Base-by-base conservation (phyloP, 345 rosid species). In the Dipteronia sinensis region DNA sequence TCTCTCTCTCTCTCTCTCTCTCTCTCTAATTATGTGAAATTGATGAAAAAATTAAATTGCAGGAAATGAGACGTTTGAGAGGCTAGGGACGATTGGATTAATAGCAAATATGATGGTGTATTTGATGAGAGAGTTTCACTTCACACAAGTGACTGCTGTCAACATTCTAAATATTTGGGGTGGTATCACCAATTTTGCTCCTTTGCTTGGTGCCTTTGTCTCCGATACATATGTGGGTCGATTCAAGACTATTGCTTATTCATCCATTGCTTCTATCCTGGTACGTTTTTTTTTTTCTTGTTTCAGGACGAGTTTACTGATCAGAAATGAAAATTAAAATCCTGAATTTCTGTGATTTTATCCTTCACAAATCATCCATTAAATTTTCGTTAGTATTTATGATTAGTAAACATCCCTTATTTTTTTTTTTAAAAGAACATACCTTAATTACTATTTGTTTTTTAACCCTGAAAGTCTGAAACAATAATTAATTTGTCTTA, bases 11-110 rank as follows among this genome's bases (percentile, higher is more conserved):
- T 31, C 3, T 31, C 34, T 31, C 3, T n/a, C n/a, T n/a, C n/a
- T n/a, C n/a, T n/a, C n/a, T n/a, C n/a, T n/a, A n/a, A 34, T 34
- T 34, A 4, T 34, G 38, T 34, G 38, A 34, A 34, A 34, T 34
- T 34, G 38, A 34, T 5, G 6, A 7, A 56, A 16, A 42, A 42
- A 15, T 10, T 4, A 47, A 55, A 9, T 78, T 29, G 77, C 19
- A 92, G 97, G 89, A 72, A 94, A 91, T 81, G 93, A 89, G 78
- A 86, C 93, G 19, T 85, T 94, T 67, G 98, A 92, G 90, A 90
- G 92, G 80, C 75, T 91, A 63, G 98, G 93, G 1, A 80, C 96
- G 1, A 82, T 83, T 68, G 88, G 97, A 19, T 58, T 94, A 67
- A 63, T 81, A 64, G 85, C 90, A 4, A 92, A 90, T 72, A 80